Percentiles rank a stretch among this genome's conserved stretches.
Conservation (phyloP, 2,329 filamentous ascomycete species). For the Fonsecaea multimorphosa region DNA sequence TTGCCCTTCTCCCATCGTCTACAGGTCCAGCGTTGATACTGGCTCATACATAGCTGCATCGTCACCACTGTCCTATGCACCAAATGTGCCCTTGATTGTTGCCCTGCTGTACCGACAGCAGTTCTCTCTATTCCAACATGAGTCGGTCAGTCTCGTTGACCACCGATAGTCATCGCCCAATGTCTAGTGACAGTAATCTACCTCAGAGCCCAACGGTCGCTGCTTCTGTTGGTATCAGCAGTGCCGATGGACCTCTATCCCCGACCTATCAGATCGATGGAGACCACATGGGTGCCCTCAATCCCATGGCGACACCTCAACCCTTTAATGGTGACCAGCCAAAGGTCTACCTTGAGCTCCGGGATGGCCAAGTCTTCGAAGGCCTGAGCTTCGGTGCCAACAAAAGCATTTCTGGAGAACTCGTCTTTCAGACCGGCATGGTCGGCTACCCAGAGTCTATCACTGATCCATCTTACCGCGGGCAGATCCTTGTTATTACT, state of each 20-base stretch:
- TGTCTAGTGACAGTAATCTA: conserved; percentile 37
- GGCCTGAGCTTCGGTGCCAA: conserved; percentile 95
- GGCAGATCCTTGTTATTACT: conserved; percentile 95
- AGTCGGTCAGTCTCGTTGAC: conserved; percentile 16
- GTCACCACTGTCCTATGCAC: not conserved
- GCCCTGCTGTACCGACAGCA: conserved; percentile 29
- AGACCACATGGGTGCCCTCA: conserved; percentile 43
- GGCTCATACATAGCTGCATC: not conserved
- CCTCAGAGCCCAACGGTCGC: conserved; percentile 50
- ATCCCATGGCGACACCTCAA: conserved; percentile 67
- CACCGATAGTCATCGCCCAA: conserved; percentile 21
- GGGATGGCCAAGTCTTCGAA: conserved; percentile 89
- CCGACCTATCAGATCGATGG: conserved; percentile 18
- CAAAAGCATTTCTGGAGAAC: conserved; percentile 92
- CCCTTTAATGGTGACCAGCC: conserved; percentile 60
- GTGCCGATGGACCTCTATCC: conserved; percentile 21
- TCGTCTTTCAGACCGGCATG: conserved; percentile 99
- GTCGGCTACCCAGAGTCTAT: conserved; percentile 97
- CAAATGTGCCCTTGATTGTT: conserved; percentile 29
- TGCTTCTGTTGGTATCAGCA: conserved; percentile 46
- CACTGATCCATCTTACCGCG: conserved; percentile 85
- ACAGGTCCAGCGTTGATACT: not conserved
- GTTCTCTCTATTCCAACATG: conserved; percentile 26
- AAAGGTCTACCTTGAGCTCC: conserved; percentile 84
- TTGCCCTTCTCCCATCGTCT: not conserved